These are phyloP conservation scores for Thermothelomyces thermophilus DNA, from an alignment of 2,329 filamentous ascomycete genomes.

Conservation along the genomic window DNA sequence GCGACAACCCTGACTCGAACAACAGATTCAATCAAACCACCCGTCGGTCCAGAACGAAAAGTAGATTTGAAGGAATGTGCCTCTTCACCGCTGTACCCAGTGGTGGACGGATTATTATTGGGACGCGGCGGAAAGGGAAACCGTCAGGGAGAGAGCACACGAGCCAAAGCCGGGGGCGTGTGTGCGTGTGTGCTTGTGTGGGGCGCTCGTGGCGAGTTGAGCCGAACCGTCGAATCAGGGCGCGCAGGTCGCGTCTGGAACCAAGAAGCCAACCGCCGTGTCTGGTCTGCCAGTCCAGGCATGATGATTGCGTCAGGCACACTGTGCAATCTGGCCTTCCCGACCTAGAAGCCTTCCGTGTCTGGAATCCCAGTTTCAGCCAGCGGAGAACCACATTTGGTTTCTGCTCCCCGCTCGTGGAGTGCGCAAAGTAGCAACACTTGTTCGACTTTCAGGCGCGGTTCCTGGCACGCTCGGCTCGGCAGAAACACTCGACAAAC, in stretches of 20 bases:
- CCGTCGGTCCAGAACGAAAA: neutral
- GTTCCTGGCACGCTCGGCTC: neutral
- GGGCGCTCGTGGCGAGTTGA: slow-evolving; percentile 19
- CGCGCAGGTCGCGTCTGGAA: slow-evolving; percentile 8
- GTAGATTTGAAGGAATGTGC: neutral
- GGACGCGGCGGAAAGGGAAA: neutral
- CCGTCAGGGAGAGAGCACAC: slow-evolving; percentile 1
- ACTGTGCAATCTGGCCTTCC: slow-evolving; percentile 22
- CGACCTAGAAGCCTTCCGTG: slow-evolving; percentile 11
- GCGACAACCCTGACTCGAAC: neutral
- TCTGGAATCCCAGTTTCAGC: neutral
- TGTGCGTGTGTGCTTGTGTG: too few species aligned
- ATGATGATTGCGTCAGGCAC: slow-evolving; percentile 23
- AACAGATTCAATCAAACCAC: neutral
- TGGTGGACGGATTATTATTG: neutral
- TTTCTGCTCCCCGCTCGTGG: neutral
- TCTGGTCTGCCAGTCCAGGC: slow-evolving; percentile 1
- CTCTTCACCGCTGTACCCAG: neutral
- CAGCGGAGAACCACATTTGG: neutral
- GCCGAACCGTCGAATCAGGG: slow-evolving; percentile 19
- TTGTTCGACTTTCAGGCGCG: neutral
- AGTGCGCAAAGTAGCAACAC: neutral
- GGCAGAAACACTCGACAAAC: neutral
- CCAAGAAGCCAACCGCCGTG: neutral
- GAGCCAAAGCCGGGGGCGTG: slow-evolving; percentile 9